Conservation (phyloP, 371 early-diverging fungal genomes). For the Smittium culicis region DNA sequence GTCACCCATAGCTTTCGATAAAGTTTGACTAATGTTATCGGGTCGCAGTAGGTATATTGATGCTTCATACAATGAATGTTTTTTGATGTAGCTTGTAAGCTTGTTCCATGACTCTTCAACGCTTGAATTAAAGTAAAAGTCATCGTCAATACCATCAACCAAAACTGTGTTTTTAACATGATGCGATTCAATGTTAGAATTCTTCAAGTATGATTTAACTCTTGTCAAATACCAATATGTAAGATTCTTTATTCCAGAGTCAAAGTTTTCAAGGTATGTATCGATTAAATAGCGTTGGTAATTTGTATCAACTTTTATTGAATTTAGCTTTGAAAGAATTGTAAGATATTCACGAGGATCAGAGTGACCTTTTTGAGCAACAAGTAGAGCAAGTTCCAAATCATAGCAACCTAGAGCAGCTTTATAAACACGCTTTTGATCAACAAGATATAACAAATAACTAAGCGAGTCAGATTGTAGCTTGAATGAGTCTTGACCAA, state of each 20-base stretch:
- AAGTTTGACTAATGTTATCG: neutral
- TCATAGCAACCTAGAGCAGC: conserved; percentile 92
- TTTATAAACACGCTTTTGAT: conserved; percentile 72
- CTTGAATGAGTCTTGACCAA: conserved; percentile 42
- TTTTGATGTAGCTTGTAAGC: conserved; percentile 42
- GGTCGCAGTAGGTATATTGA: conserved; percentile 45
- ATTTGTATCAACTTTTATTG: conserved; percentile 37
- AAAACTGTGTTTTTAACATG: neutral
- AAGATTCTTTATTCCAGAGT: conserved; percentile 56
- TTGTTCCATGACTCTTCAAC: conserved; percentile 40
- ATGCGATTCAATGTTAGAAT: conserved; percentile 3
- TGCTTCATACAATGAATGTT: conserved; percentile 45
- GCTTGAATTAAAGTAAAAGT: conserved; percentile 15
- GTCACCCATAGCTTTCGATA: neutral
- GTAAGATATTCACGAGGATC: conserved; percentile 93
- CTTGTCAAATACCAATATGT: conserved; percentile 20
- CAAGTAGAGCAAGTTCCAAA: conserved; percentile 77
- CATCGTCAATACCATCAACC: neutral
- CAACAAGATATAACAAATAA: conserved; percentile 80
- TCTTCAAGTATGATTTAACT: neutral
- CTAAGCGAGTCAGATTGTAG: conserved; percentile 63
- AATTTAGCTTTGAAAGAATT: conserved; percentile 67
- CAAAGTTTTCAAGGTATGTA: conserved; percentile 56
- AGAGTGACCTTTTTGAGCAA: conserved; percentile 87
- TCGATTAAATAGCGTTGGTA: conserved; percentile 81